These are phyloP conservation scores for Obba rivulosa DNA, from an alignment of 768 basidiomycete species.

Conservation along the genomic window DNA sequence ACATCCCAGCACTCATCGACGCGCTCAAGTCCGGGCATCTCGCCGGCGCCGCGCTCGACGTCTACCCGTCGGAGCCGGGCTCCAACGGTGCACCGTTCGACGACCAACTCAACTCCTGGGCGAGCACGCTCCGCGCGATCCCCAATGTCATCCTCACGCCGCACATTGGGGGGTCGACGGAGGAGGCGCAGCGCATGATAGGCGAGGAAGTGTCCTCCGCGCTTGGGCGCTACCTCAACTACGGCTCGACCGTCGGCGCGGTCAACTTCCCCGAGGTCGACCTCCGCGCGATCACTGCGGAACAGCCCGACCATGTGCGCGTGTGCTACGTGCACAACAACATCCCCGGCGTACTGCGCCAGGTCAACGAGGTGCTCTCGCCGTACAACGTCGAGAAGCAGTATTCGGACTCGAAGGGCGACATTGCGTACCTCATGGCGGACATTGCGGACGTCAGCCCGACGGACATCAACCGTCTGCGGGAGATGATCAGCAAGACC, in stretches of 20 bases:
- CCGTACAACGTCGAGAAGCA: constrained; percentile 99
- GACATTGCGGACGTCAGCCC: constrained; percentile 91
- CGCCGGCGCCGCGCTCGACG: constrained; percentile 89
- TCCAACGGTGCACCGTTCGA: constrained; percentile 88
- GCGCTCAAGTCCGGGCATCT: constrained; percentile 83
- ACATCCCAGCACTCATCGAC: constrained; percentile 84
- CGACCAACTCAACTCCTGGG: constrained; percentile 84
- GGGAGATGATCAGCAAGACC: constrained; percentile 72
- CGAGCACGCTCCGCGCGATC: constrained; percentile 63
- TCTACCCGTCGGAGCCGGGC: constrained; percentile 91
- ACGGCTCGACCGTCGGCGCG: constrained; percentile 84
- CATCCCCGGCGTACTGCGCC: constrained; percentile 89
- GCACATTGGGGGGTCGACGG: constrained; percentile 98
- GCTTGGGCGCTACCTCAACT: constrained; percentile 84
- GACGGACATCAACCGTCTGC: constrained; percentile 71
- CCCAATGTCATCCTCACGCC: constrained; percentile 96
- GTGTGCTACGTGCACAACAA: constrained; percentile 96
- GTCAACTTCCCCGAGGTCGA: constrained; percentile 99
- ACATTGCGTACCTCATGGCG: constrained; percentile 92
- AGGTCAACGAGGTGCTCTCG: constrained; percentile 90
- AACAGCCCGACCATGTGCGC: constrained; percentile 77
- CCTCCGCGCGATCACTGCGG: constrained; percentile 83
- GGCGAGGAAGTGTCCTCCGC: constrained; percentile 90
- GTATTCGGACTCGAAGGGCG: constrained; percentile 95
- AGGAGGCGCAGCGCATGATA: constrained; percentile 97